Evolutionary conservation across 2,329 filamentous ascomycete species (phyloP).

Genomic region (Colletotrichum sp.): DNA sequence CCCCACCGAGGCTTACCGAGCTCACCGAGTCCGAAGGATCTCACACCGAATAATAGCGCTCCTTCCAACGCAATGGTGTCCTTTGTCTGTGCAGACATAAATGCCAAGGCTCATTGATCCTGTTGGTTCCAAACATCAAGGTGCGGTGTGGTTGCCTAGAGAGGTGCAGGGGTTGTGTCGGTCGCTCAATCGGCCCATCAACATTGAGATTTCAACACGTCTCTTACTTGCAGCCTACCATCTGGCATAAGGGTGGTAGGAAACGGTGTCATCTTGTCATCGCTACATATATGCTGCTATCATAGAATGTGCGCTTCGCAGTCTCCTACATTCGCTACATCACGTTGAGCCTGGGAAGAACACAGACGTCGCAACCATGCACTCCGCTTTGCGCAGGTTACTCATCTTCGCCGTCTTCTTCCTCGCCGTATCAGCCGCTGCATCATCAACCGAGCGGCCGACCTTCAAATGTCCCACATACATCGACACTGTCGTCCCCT

Average conservation of each 20-base stretch:
- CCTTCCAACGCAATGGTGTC: background rate
- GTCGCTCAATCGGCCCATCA: background rate
- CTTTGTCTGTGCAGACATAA: background rate
- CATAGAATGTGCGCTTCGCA: background rate
- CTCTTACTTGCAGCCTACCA: background rate
- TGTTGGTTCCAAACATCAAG: background rate
- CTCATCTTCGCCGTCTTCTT: background rate
- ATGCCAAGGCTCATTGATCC: background rate
- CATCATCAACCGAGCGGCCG: accelerated
- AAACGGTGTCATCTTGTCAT: background rate
- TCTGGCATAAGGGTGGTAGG: background rate
- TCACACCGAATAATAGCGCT: background rate
- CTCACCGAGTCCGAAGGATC: background rate
- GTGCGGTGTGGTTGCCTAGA: background rate
- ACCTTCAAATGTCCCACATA: background rate
- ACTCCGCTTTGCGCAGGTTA: background rate
- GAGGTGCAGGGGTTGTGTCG: background rate
- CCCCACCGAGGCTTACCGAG: background rate
- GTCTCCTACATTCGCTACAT: background rate
- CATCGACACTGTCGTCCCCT: background rate
- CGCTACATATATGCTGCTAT: background rate
- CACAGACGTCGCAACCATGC: background rate
- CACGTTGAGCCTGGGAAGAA: accelerated
- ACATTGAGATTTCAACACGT: background rate
- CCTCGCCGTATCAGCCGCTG: background rate